Conservation (phyloP, 2,329 filamentous ascomycete species). For the Madurella fahalii region DNA sequence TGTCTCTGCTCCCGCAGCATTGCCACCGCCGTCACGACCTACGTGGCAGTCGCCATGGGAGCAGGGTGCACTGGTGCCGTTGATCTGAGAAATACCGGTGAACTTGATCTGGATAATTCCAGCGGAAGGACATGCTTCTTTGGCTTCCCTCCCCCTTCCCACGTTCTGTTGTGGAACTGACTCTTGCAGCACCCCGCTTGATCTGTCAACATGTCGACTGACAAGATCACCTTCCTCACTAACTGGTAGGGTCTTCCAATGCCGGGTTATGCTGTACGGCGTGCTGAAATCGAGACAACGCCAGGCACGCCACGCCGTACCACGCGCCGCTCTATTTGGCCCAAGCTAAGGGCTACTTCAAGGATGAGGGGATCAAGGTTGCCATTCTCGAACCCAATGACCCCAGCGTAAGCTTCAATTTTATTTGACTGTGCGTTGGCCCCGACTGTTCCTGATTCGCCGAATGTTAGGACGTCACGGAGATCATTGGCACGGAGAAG, state of each 20-base stretch:
- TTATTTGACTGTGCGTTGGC: too few species aligned
- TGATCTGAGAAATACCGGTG: slow-evolving; percentile 72
- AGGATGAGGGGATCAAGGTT: slow-evolving; percentile 72
- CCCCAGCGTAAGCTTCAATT: slow-evolving; percentile 53
- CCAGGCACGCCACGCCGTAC: slow-evolving; percentile 76
- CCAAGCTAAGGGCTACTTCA: slow-evolving; percentile 70
- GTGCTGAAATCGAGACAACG: background rate
- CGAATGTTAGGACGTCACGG: slow-evolving; percentile 64
- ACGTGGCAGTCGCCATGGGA: background rate
- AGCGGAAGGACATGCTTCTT: slow-evolving; percentile 86
- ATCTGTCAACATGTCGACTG: slow-evolving; percentile 65
- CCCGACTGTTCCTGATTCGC: background rate
- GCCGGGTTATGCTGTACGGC: background rate
- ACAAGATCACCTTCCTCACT: slow-evolving; percentile 81
- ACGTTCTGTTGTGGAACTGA: slow-evolving; percentile 1
- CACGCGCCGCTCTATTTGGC: slow-evolving; percentile 74
- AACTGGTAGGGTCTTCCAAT: slow-evolving; percentile 60
- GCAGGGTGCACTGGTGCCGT: slow-evolving; percentile 16
- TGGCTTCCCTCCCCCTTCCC: slow-evolving; percentile 36
- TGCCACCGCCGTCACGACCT: background rate
- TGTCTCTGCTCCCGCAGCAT: background rate
- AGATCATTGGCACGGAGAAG: slow-evolving; percentile 73
- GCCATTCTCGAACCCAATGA: slow-evolving; percentile 75
- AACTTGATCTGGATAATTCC: slow-evolving; percentile 98
- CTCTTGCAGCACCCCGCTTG: slow-evolving; percentile 39